These are phyloP conservation scores for Coniosporium apollinis DNA, from an alignment of 495 filamentous ascomycete genomes.

Conservation along the genomic window DNA sequence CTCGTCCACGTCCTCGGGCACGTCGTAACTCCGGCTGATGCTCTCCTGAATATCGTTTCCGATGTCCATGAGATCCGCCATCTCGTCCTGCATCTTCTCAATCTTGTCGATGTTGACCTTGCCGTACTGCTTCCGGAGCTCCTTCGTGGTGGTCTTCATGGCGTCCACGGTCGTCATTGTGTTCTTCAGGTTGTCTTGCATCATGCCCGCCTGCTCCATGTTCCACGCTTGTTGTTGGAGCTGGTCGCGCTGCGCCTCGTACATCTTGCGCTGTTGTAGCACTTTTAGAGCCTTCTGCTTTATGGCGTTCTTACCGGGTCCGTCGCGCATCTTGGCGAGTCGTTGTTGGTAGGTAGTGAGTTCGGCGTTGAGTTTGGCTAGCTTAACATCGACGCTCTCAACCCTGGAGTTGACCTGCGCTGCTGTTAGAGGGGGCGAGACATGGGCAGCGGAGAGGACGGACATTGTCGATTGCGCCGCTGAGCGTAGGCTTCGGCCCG, in stretches of 20 bases:
- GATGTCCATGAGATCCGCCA: constrained; percentile 94
- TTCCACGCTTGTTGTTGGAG: constrained; percentile 94
- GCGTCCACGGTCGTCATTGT: constrained; percentile 97
- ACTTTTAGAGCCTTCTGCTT: constrained; percentile 92
- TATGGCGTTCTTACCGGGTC: constrained; percentile 82
- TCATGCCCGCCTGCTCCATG: constrained; percentile 97
- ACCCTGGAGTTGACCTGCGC: constrained; percentile 64
- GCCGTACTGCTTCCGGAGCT: constrained; percentile 85
- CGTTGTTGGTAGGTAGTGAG: constrained; percentile 76
- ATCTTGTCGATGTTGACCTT: constrained; percentile 97
- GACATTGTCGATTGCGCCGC: constrained; percentile 73
- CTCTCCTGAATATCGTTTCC: constrained; percentile 98
- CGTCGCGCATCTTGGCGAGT: constrained; percentile 86
- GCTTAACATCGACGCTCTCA: constrained; percentile 84
- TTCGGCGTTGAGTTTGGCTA: constrained; percentile 80
- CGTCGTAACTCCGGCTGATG: constrained; percentile 81
- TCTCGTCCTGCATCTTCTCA: constrained; percentile 95
- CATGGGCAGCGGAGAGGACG: constrained; percentile 8
- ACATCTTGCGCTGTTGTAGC: constrained; percentile 88
- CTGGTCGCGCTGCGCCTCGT: constrained; percentile 88
- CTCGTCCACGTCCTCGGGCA: constrained; percentile 97
- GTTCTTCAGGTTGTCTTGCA: constrained; percentile 98
- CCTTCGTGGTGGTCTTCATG: constrained; percentile 91
- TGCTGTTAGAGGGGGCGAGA: constrained; percentile 5
- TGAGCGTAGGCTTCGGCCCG: constrained; percentile 80